These are phyloP conservation scores for Comarum palustre DNA, from an alignment of 306 rosid genomes.

Conservation along the genomic window DNA sequence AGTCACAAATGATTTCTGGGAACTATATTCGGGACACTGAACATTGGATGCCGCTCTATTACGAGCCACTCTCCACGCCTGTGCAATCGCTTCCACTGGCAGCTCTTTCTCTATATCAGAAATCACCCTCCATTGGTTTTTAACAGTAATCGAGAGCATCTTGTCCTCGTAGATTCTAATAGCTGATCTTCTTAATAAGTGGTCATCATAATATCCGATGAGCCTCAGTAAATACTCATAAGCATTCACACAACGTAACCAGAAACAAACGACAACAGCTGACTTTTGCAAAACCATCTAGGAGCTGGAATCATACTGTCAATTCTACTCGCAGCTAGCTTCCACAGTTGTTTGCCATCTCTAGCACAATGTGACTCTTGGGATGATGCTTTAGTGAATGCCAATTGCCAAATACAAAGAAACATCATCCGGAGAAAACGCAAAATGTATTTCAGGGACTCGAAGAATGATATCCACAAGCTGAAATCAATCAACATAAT, in stretches of 20 bases:
- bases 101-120: constrained; percentile 67
- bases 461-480: constrained; percentile 45
- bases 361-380: constrained; percentile 44
- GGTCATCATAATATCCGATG: constrained; percentile 53
- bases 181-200: constrained; percentile 45
- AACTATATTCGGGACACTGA: constrained; percentile 27
- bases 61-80: constrained; percentile 78
- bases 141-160: constrained; percentile 42
- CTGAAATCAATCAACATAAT: constrained; percentile 52
- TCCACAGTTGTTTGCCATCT: constrained; percentile 79
- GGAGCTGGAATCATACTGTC: constrained; percentile 36
- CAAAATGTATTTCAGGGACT: constrained; percentile 55
- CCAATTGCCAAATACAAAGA: constrained; percentile 46
- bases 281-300: constrained; percentile 51
- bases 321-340: constrained; percentile 68
- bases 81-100: constrained; percentile 69
- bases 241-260: constrained; percentile 72
- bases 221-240: constrained; percentile 59
- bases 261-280: constrained; percentile 49
- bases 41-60: constrained; percentile 55
- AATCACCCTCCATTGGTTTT: constrained; percentile 55
- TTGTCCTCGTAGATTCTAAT: constrained; percentile 42
- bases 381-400: constrained; percentile 43
- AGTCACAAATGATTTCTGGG: constrained; percentile 20
- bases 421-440: constrained; percentile 59